Base-by-base conservation (phyloP, 257 asterid genomes). In the Fraxinus quadrangulata region DNA sequence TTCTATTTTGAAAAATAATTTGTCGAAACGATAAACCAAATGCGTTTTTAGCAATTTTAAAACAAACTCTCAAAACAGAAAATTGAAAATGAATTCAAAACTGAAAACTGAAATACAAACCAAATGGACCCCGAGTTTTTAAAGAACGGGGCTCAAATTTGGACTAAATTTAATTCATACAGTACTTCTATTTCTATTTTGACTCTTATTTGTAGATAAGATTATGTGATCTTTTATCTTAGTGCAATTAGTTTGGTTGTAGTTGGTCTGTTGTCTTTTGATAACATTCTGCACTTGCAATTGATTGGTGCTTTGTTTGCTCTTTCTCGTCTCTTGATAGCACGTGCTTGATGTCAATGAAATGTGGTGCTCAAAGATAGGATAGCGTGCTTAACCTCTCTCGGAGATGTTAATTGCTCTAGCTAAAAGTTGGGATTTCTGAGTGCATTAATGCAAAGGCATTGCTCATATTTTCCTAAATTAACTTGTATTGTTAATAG, bases 131-230 rank as follows among this genome's bases (percentile, higher is more conserved):
- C 36, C 4, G 42, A 42, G 16, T 2, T 42, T 42, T 42, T 42
- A 42, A 42, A 42, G 51, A 42, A 2, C 1, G 17, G 51, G 51
- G 51, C 4, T 42, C 17, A 42, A 42, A 13, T 13, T 12, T 1
- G 17, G 17, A 42, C 17, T 42, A 12, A 21, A 59, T 59, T 21
- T 59, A 59, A 4, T 59, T 59, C 24, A 59, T 21, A 23, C 13
- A 8, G 67, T 8, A 59, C 13, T 19, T 56, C 2, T 59, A 59
- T 21, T 59, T 59, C 4, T 21, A 21, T 7, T 59, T 59, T 6
- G 31, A 76, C 79, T 19, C 5, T 31, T 70, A 39, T 47, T 21
- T 31, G 24, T 72, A 33, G 37, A 75, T 39, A 51, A 51, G 36
- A 39, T 39, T 26, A n/a, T n/a, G 24, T 72, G 65, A 78, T 21